Evolutionary conservation across 306 rosid species (phyloP).

Genomic region (cucumber (Cucumis sativus)): Cucumber_9930_V3 NC_026655.2:28196501-28197000

Average conservation of each 20-base stretch:
- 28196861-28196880: conserved; percentile 6
- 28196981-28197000: not conserved
- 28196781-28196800: conserved; percentile 11
- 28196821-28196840: conserved; percentile 8
- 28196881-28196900: conserved; percentile 19
- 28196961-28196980: conserved; percentile 3
- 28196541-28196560: conserved; percentile 23
- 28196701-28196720: conserved; percentile 14
- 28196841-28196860: not conserved
- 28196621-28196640: conserved; percentile 16
- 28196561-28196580: conserved; percentile 19
- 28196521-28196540: conserved; percentile 19
- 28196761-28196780: conserved; percentile 10
- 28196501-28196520: conserved; percentile 12
- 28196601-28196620: conserved; percentile 10
- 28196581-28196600: conserved; percentile 16
- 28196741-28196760: conserved; percentile 10
- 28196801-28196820: conserved; percentile 7
- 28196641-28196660: conserved; percentile 13
- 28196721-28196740: conserved; percentile 12
- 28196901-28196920: conserved; percentile 14
- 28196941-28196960: not conserved
- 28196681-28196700: conserved; percentile 12
- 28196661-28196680: conserved; percentile 12
- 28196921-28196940: conserved; percentile 6